phyloP scores from a whole-genome alignment of 2,329 filamentous ascomycete genomes.

The Sordariomycetes sp. region DNA sequence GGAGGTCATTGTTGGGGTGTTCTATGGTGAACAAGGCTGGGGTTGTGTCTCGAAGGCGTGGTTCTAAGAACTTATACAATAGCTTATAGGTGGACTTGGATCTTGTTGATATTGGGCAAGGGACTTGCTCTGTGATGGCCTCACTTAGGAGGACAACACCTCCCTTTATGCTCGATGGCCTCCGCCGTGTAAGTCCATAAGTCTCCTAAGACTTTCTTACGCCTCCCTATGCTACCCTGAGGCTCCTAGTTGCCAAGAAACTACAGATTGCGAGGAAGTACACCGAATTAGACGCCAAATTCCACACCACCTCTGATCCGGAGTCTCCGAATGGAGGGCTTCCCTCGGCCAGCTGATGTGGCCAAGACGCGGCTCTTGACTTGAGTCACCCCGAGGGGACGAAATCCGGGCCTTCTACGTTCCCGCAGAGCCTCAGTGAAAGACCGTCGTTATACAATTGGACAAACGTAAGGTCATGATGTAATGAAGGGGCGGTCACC shows the following conservation, averaged over 20 bases:
- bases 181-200: background rate
- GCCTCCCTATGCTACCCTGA: too few relatives aligned
- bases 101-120: background rate
- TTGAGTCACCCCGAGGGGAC: too few relatives aligned
- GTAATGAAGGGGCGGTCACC: background rate
- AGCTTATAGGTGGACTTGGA: background rate
- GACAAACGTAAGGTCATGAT: background rate
- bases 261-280: too few relatives aligned
- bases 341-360: too few relatives aligned
- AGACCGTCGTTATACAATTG: background rate
- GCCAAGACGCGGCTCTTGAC: too few relatives aligned
- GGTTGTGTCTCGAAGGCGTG: background rate
- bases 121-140: background rate
- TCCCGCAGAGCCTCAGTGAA: background rate
- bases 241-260: too few relatives aligned
- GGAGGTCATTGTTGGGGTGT: slow-evolving; percentile 3
- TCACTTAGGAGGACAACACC: background rate
- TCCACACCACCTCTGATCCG: too few relatives aligned
- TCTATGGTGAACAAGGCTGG: background rate
- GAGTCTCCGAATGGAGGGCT: too few relatives aligned
- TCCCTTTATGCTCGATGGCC: background rate
- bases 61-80: background rate
- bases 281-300: too few relatives aligned
- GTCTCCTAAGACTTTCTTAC: too few relatives aligned
- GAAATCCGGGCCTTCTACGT: background rate